Evolutionary conservation across 805 yeast species (phyloP), one percentile per base, ranked within the genome.

Genomic region (Hanseniaspora nectarophila): DNA sequence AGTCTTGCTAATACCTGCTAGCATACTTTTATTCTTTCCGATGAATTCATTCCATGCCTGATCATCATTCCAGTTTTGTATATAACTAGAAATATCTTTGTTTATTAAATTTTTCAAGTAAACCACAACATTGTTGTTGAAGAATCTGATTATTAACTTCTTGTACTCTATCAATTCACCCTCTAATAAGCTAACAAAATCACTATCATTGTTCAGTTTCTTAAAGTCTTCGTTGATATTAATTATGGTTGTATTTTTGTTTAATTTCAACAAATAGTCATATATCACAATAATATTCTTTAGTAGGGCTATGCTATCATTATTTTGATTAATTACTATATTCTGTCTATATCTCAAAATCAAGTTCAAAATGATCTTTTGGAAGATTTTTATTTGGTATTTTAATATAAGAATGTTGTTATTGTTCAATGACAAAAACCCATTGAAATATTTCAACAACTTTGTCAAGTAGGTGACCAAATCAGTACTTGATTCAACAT

Each of bases 391-490:
- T 5, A 74, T 74, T 33, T 74, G 64, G 53, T 68, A 72, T 45
- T 73, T 73, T 38, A 75, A 67, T 23, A 75, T 60, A 50, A 69
- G 70, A 33, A 66, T 69, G 55, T 74, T 58, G 9, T 42, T 35
- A 34, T 70, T 70, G 20, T 49, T 33, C 8, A 49, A 35, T 10
- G 20, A 23, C 0, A 78, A 76, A 46, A 69, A 65, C 4, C 73
- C 71, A 52, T 67, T 67, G 43, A 71, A 57, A 35, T 66, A 66
- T 8, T 54, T 55, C 33, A 62, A 67, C 20, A 68, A 69, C 50
- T 76, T 76, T 45, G 63, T 63, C 51, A 78, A 75, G 21, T 78
- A 70, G 10, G 67, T 69, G 53, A 73, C 70, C 4, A 76, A 73
- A 54, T 74, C 70, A 1, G 60, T 53, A 0, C 62, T 61, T n/a